phyloP scores from a whole-genome alignment of 306 rosid genomes.

The Glycine latifolia region DNA sequence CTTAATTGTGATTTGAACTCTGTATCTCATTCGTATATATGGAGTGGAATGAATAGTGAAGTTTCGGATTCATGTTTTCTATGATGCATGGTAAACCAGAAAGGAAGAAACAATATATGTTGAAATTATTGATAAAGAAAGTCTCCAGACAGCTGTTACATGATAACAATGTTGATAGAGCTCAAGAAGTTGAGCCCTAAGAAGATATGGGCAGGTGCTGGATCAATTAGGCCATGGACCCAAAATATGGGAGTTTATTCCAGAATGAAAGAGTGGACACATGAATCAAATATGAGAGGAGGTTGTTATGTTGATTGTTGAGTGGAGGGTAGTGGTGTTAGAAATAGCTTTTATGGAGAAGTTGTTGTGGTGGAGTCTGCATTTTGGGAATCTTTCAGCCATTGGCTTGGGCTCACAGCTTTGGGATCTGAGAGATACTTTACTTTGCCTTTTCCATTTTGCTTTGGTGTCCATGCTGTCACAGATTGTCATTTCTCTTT shows the following conservation, averaged over 20 bases:
- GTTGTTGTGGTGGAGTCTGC: neutral
- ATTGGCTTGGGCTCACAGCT: neutral
- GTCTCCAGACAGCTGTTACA: neutral
- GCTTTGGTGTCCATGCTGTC: neutral
- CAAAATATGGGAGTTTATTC: too few species aligned
- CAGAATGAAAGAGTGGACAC: too few species aligned
- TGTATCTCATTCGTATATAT: neutral
- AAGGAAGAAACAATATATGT: constrained; percentile 6
- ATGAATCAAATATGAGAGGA: too few species aligned
- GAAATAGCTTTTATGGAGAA: neutral
- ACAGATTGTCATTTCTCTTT: neutral
- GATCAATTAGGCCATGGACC: too few species aligned
- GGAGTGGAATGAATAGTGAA: neutral
- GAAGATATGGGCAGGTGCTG: too few species aligned
- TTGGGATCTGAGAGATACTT: neutral
- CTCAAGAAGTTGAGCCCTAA: too few species aligned
- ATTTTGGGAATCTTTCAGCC: neutral
- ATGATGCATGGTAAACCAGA: constrained; percentile 19
- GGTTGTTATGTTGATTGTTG: too few species aligned
- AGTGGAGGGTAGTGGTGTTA: neutral
- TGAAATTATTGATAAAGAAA: neutral
- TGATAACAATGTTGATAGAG: too few species aligned
- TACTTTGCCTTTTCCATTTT: constrained; percentile 1
- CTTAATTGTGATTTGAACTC: constrained; percentile 23
- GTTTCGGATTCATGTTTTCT: neutral